Base-by-base conservation (phyloP, 495 filamentous ascomycete species). In the Penicillium canariense region DNA sequence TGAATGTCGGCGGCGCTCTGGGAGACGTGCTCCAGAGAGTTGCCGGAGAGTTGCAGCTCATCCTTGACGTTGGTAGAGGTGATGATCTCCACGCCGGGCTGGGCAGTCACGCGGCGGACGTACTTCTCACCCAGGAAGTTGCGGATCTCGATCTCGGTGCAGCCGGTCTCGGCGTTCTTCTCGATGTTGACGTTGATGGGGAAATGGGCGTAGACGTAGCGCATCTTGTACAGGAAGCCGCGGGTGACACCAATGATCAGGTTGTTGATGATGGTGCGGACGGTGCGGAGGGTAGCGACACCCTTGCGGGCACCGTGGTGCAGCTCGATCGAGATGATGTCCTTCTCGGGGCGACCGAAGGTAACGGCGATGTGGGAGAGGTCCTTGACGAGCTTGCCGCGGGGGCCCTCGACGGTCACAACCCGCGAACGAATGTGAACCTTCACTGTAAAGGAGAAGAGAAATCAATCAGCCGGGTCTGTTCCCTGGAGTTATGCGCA, bases 101-200 rank as follows among this genome's bases (percentile, higher is more conserved):
- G 88, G 85, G 96, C 91, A 60, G 82, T 81, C 62, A 98, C 87
- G 61, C 84, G 84, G 67, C 94, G 91, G 68, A 97, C 89, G 72
- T 96, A 93, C 90, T 98, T 98, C 88, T 98, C 94, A 73, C 94
- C 94, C 69, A 98, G 84, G 83, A 97, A 98, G 84, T 98, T 98
- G 71, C 93, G 85, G 78, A 98, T 97, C 85, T 98, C 95, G 75
- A 98, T 87, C 76, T 96, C 89, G 69, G 69, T 86, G 60, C 84
- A 73, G 50, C 88, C 92, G 60, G 90, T 94, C 81, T 97, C 92
- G 64, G 74, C 73, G 83, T 95, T 94, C 87, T 95, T 92, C 56
- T 97, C 91, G 62, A 98, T 77, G 82, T 97, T 97, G 75, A 98
- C 94, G 84, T 97, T 98, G 90, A 98, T 98, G 73, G 94, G 94